Base-by-base conservation (phyloP, 768 basidiomycete genomes). In the Artomyces pyxidatus region DNA sequence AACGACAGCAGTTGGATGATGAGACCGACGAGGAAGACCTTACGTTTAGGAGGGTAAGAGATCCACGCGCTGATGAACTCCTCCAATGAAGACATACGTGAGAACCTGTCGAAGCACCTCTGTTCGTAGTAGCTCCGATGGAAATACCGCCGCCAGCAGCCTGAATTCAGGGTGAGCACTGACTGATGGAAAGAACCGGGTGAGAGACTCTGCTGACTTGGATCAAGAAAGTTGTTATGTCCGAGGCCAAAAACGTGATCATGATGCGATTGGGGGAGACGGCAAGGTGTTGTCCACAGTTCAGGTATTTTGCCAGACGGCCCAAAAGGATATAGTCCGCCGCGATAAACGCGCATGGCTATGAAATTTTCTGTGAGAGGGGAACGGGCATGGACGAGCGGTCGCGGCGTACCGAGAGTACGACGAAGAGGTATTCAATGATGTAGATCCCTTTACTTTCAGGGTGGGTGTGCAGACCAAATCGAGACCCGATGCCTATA, bases 271-370 rank as follows among this genome's bases (percentile, higher is more conserved):
- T 66, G 5, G 76, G 67, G 0, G 67, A 64, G 19, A 87, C 61
- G 23, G 78, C 57, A 21, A 85, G 65, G 55, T 77, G 71, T 41
- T 71, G 52, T 49, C 72, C 68, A 29, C 70, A 71, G 9, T 67
- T 57, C 6, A 86, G 63, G 52, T 75, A 68, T 21, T 62, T 67
- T 5, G 81, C 77, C 3, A 88, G 61, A 11, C 75, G 75, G 9
- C 83, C 81, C 1, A 87, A 72, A 17, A 85, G 70, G 48, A 85
- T 65, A 57, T 88, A 87, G 57, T 81, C 73, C 12, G 79, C 74
- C 4, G 81, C 81, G 52, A 84, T 81, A 65, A 87, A 87, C 23
- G 81, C 84, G 59, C 86, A 88, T 4, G 85, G 84, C 79, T 81
- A 44, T 10, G 41, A 46, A 21, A 37, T 22, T 6, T 21, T 32